Evolutionary conservation across 2,329 filamentous ascomycete genomes (phyloP), one percentile per base, ranked within the genome.

Genomic region (Penicillium sp.): DNA sequence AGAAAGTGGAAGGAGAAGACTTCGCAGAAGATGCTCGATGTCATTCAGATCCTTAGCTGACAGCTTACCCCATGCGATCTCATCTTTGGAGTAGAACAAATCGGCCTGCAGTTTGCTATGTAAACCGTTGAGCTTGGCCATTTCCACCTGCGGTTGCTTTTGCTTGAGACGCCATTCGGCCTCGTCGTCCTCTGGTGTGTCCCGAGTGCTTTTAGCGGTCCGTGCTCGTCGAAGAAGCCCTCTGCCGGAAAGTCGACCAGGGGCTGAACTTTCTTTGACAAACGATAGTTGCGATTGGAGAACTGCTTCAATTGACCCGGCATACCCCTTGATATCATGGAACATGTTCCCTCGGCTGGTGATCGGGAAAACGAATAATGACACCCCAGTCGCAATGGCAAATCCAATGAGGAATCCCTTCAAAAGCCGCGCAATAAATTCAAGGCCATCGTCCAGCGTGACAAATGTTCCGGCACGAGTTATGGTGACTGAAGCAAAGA

Each of bases 31-130:
- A 42, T 76, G 77, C 55, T 81, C 83, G 3, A 88, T 78, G 22
- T 81, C 72, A 53, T 83, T 79, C 8, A 90, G 69, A 57, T 90
- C 87, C 39, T 85, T 80, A 0, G 86, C 81, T n/a, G 81, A 80
- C 5, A 91, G 71, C 59, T 87, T 88, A 2, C 87, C 88, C 73
- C 82, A 85, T 0, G 86, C 87, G n/a, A 88, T 73, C 60, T 92
- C 88, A 48, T 88, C 79, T 70, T 90, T 90, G 0, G 87, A 88
- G 66, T 89, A 90, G 2, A 81, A 77, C 21, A 90, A 69, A 60
- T 91, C 88, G 0, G 80, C 79, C 52, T 84, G 77, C 11, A 90
- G 71, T 66, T 88, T 89, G 2, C 83, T 85, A 45, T 85, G 79
- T 1, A 90, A 66, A 13, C 79, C 81, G 18, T 79, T 79, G n/a